Conservation (phyloP, 352 stramenopile genomes). For the Phytophthora sp. region DNA sequence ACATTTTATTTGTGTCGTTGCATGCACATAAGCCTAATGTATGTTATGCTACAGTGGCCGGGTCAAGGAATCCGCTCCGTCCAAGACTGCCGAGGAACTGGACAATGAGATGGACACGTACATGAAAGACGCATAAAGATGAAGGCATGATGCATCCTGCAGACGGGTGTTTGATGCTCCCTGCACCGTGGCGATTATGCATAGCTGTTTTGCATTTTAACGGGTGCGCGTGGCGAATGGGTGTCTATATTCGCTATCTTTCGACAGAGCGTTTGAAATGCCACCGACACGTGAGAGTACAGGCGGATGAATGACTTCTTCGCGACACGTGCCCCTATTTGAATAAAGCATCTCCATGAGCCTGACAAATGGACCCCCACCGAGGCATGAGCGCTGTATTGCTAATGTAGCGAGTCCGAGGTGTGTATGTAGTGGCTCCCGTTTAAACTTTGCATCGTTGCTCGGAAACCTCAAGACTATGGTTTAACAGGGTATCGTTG, state of each 20-base stretch:
- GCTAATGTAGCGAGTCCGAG: background rate
- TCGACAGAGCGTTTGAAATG: conserved; percentile 23
- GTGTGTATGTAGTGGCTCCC: conserved; percentile 5
- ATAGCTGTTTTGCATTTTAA: conserved; percentile 49
- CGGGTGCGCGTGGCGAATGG: conserved; percentile 25
- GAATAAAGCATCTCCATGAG: conserved; percentile 45
- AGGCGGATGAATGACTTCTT: conserved; percentile 19
- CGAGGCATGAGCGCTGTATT: conserved; percentile 3
- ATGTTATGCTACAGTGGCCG: conserved; percentile 31
- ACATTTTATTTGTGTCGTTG: background rate
- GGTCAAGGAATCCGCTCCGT: conserved; percentile 39
- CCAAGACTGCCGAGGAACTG: conserved; percentile 66
- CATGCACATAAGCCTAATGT: conserved; percentile 6
- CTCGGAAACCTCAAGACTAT: too few relatives aligned
- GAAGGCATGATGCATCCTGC: conserved; percentile 15
- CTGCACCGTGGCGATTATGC: conserved; percentile 22
- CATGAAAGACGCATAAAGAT: conserved; percentile 80
- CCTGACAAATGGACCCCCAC: conserved; percentile 26
- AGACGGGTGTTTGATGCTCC: conserved; percentile 24
- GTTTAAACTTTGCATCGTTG: conserved; percentile 6
- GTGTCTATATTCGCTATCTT: conserved; percentile 23
- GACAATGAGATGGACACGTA: conserved; percentile 91
- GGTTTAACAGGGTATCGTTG: too few relatives aligned
- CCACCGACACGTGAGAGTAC: conserved; percentile 7
- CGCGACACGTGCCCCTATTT: conserved; percentile 27